Base-by-base conservation (phyloP, 1,139 yeast genomes). In the Kodamaea anthophila region DNA sequence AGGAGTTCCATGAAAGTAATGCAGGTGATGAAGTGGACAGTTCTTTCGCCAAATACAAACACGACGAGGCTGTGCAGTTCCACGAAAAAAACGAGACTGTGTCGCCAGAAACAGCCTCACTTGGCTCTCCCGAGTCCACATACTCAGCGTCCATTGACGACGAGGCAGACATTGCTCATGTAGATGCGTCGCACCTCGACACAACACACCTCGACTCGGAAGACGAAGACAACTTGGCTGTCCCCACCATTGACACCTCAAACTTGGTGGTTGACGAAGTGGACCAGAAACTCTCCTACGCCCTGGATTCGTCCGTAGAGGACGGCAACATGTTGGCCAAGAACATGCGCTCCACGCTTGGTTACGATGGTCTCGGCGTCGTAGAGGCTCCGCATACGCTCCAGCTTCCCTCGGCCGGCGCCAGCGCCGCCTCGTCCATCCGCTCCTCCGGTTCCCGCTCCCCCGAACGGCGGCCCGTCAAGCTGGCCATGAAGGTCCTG, bases 401-500 rank as follows among this genome's bases (percentile, higher is more conserved):
- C 12, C 30, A 32, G 24, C 16, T 32, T 8, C 35, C 35, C 2
- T 20, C 26, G 7, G 23, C 22, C 13, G 26, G 16, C 13, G 39
- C 31, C 10, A 55, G 60, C 29, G 52, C 67, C 3, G 50, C 54
- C 6, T 51, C 61, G 4, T 58, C 65, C 1, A 39, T 58, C 15
- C 43, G 47, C 16, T 62, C 69, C 0, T 42, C 46, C 6, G 44
- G 48, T 19, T 50, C 56, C 5, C 16, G 10, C n/a, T 16, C 21
- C 8, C 26, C 26, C 5, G 26, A 23, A 10, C 50, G 46, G 34
- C 54, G 41, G 15, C 78, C 80, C 23, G 71, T 73, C 39, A 79
- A 78, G 46, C 77, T 87, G 1, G 87, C 83, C 2, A 60, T 80
- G 63, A 80, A 80, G 48, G 71, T 24, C 10, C 21, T 18, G 21